Percentiles rank a stretch among this genome's conserved stretches.
Evolutionary conservation across 1,284 basidiomycete genomes (phyloP).

Genomic region (Tilletia walkeri): DNA sequence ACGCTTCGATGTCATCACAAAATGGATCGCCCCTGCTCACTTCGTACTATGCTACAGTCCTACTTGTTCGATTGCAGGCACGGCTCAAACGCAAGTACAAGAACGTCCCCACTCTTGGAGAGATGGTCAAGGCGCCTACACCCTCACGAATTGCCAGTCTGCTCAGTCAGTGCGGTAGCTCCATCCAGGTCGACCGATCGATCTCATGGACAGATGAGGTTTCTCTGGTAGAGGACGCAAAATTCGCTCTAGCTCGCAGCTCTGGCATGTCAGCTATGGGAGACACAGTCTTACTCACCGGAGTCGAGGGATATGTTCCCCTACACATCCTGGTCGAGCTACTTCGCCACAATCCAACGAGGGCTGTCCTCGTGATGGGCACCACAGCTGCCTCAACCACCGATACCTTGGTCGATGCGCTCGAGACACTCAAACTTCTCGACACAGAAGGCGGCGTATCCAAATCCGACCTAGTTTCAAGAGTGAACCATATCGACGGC

Average conservation of each 20-base stretch:
- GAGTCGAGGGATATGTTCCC: neutral
- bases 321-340: neutral
- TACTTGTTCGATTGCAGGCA: neutral
- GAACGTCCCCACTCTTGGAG: neutral
- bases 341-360: neutral
- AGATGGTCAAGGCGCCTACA: neutral
- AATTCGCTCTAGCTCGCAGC: neutral
- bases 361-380: neutral
- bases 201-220: neutral
- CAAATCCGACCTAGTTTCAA: neutral
- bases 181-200: neutral
- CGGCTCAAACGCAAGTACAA: neutral
- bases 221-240: neutral
- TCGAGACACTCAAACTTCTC: neutral
- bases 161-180: neutral
- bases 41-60: neutral
- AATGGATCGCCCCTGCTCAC: neutral
- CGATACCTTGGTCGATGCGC: constrained; percentile 3
- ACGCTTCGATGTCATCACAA: neutral
- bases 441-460: neutral
- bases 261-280: neutral
- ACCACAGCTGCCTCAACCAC: neutral
- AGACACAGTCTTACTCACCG: neutral
- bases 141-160: neutral
- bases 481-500: neutral